Conservation (phyloP, 2,329 filamentous ascomycete genomes). For the Dactylellina sp. region DNA sequence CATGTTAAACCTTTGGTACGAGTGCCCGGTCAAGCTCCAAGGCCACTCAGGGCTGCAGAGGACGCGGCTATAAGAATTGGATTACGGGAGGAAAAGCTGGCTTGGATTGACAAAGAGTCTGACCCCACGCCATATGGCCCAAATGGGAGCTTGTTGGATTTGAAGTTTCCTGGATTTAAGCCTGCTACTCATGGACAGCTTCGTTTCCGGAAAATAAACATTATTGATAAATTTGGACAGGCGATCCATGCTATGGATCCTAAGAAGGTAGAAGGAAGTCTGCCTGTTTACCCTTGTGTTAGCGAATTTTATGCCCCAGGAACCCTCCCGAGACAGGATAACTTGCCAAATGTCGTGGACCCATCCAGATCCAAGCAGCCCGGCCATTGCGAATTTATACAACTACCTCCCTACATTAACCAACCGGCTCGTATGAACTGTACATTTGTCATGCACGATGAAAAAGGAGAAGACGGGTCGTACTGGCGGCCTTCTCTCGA, state of each 20-base stretch:
- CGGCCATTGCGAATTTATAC: conserved; percentile 62
- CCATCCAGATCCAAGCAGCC: conserved; percentile 36
- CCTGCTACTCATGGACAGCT: conserved; percentile 68
- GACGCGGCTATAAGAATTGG: conserved; percentile 26
- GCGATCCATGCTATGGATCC: conserved; percentile 62
- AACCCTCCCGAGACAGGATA: neutral
- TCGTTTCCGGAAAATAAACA: conserved; percentile 66
- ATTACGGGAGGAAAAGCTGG: conserved; percentile 26
- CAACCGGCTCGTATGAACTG: conserved; percentile 64
- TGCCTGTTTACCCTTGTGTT: conserved; percentile 60
- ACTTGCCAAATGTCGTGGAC: conserved; percentile 60
- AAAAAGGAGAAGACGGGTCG: conserved; percentile 3
- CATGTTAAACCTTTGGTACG: conserved; percentile 64
- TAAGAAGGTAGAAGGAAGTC: too few relatives aligned
- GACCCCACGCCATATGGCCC: conserved; percentile 62
- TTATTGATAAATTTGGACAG: conserved; percentile 69
- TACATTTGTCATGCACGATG: conserved; percentile 60
- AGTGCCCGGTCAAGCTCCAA: conserved; percentile 38
- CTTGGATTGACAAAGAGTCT: conserved; percentile 61
- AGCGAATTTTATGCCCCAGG: conserved; percentile 63
- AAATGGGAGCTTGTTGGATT: conserved; percentile 59
- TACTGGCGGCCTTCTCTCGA: conserved; percentile 60
- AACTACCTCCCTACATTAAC: conserved; percentile 65
- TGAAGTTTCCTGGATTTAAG: conserved; percentile 57
- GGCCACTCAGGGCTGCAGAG: conserved; percentile 47